These are phyloP conservation scores for Sungouiella blattae DNA, from an alignment of 805 yeast genomes.

Conservation along the genomic window DNA sequence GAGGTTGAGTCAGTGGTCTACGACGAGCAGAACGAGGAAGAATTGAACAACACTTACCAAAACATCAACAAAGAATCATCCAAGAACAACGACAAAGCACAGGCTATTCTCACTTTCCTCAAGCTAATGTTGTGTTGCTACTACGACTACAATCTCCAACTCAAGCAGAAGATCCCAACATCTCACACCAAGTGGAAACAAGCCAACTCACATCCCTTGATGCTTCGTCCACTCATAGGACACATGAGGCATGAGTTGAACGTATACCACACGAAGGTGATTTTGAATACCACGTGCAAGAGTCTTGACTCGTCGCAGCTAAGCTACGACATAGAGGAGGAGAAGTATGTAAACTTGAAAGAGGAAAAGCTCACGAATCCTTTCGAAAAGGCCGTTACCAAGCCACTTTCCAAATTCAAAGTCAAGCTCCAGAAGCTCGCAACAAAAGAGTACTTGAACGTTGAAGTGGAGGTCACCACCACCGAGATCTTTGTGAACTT, in stretches of 20 bases:
- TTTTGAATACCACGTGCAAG: slow-evolving; percentile 23
- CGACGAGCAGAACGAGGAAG: slow-evolving; percentile 39
- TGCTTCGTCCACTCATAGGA: slow-evolving; percentile 57
- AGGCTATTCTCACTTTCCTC: slow-evolving; percentile 48
- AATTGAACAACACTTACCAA: slow-evolving; percentile 25
- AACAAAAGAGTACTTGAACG: slow-evolving; percentile 19
- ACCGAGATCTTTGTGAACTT: slow-evolving; percentile 41
- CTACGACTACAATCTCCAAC: slow-evolving; percentile 44
- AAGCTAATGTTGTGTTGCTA: slow-evolving; percentile 61
- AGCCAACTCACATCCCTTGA: slow-evolving; percentile 41
- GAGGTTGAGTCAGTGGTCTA: slow-evolving; percentile 65
- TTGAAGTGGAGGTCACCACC: slow-evolving; percentile 31
- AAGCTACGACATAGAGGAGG: slow-evolving; percentile 5
- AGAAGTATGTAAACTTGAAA: slow-evolving; percentile 25
- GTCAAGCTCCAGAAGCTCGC: slow-evolving; percentile 20
- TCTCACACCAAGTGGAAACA: slow-evolving; percentile 44
- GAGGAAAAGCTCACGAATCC: slow-evolving; percentile 22
- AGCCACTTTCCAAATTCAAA: slow-evolving; percentile 31
- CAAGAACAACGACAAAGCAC: slow-evolving; percentile 44
- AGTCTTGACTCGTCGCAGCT: slow-evolving; percentile 6
- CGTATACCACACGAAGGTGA: slow-evolving; percentile 24
- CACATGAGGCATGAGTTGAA: slow-evolving; percentile 52
- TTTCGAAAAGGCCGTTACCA: slow-evolving; percentile 37
- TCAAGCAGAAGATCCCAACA: slow-evolving; percentile 46
- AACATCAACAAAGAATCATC: slow-evolving; percentile 28